Base-by-base conservation (phyloP, 192 early-diverging fungal genomes). In the Rhizophagus sp. region DNA sequence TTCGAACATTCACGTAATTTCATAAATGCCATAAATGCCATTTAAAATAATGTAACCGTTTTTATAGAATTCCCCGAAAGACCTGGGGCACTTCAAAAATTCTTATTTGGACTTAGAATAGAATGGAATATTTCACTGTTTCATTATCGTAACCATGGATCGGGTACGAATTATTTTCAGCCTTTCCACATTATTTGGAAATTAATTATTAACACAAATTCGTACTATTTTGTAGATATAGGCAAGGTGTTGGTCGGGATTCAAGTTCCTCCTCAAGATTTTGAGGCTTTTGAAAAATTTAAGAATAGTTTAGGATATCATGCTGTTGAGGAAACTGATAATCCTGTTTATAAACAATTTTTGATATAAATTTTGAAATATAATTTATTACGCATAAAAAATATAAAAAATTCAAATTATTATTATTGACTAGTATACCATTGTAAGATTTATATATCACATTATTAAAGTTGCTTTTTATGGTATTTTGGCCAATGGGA, bases 111-210 rank as follows among this genome's bases (percentile, higher is more conserved):
- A 12, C 78, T 98, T 49, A 79, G 83, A 30, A 87, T 91, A 57
- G 86, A 80, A 49, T 94, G 90, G 92, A 93, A 93, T 84, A 93
- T 97, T 22, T 92, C 95, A 24, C 88, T 98, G 36, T 99, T 98
- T 88, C 97, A 99, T 85, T 98, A 99, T 87, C 89, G 97, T 69
- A 97, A 99, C 85, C 94, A 97, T 86, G 98, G 98, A 44, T 94
- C 91, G 66, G 89, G 52, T 62, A 75, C 10, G 33, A n/a, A 24
- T n/a, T 12, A 52, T 41, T 19, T 36, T 1, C 9, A 57, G 19
- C 22, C 19, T 33, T 80, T 44, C 67, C 69, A 34, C 69, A n/a
- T 30, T 27, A 33, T 39, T 52, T 62, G 5, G 39, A 33, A 3
- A 61, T 15, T 5, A 15, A 77, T n/a, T 15, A 44, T 44, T 47